Percentiles rank a stretch among this genome's conserved stretches.
Conservation (phyloP, 139 green algal genomes). For the Auxenochlorella pyrenoidosa region DNA sequence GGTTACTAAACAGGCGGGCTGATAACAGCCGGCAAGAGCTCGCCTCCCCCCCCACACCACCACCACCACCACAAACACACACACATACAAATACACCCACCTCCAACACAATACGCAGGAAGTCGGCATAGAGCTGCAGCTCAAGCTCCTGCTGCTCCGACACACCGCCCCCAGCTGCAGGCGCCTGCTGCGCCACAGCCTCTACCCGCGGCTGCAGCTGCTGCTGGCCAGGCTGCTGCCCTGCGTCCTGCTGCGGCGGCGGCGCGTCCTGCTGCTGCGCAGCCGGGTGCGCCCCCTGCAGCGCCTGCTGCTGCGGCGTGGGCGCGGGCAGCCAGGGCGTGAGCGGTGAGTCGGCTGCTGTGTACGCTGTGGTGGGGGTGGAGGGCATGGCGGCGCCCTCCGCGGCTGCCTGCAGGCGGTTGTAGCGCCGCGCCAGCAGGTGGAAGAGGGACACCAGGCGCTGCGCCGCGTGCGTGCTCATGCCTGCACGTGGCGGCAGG, state of each 20-base stretch:
- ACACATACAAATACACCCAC: not conserved
- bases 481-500: slow-evolving; percentile 1
- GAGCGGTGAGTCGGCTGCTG: not conserved
- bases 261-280: not conserved
- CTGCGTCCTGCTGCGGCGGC: not conserved
- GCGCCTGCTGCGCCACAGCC: not conserved
- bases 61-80: too few species aligned
- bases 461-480: slow-evolving; percentile 83
- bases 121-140: slow-evolving; percentile 83
- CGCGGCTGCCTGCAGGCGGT: slow-evolving; percentile 16
- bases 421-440: slow-evolving; percentile 53
- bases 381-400: not conserved
- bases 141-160: slow-evolving; percentile 37
- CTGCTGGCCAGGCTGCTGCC: not conserved
- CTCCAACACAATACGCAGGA: slow-evolving; percentile 89
- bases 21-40: too few species aligned
- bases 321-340: slow-evolving; percentile 8
- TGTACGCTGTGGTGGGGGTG: not conserved
- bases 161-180: not conserved
- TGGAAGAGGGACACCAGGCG: slow-evolving; percentile 78
- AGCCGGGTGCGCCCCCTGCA: not conserved
- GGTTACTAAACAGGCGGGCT: not conserved
- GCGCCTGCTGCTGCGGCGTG: not conserved
- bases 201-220: not conserved
- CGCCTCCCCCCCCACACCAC: not conserved